phyloP scores from a whole-genome alignment of 164 flowering plant species.

The Cinnamomum micranthum region DNA sequence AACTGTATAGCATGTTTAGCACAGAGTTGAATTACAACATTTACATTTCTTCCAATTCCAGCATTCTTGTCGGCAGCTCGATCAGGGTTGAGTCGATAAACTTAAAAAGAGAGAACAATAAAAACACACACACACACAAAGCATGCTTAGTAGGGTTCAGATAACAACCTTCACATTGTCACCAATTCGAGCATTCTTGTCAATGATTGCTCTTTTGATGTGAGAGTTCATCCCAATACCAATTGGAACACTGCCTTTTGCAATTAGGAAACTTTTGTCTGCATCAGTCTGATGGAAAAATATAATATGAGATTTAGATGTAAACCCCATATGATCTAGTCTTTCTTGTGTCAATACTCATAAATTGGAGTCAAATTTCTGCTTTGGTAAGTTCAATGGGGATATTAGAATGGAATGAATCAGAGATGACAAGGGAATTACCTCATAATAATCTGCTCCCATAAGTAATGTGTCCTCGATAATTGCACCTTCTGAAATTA shows the following conservation, averaged over 20 bases:
- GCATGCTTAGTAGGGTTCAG: neutral
- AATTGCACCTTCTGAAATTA: slow-evolving; percentile 92
- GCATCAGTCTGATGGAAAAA: slow-evolving; percentile 72
- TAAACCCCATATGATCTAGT: neutral
- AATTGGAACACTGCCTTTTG: slow-evolving; percentile 89
- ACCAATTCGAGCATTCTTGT: slow-evolving; percentile 96
- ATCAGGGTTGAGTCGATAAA: neutral
- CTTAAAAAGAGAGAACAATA: neutral
- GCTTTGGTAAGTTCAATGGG: neutral
- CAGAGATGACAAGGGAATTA: slow-evolving; percentile 3
- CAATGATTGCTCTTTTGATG: slow-evolving; percentile 94
- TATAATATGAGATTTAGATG: neutral
- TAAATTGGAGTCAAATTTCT: neutral
- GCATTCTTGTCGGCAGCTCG: too few relatives aligned
- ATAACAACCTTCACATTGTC: slow-evolving; percentile 72
- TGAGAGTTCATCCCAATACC: slow-evolving; percentile 91
- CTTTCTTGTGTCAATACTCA: neutral
- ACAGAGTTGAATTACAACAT: too few relatives aligned
- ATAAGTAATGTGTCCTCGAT: slow-evolving; percentile 86
- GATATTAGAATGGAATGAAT: neutral
- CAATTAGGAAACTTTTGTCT: slow-evolving; percentile 68
- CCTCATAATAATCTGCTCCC: slow-evolving; percentile 99
- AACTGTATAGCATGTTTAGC: too few relatives aligned
- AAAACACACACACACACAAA: too few relatives aligned
- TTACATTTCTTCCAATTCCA: too few relatives aligned